Evolutionary conservation across 352 stramenopile genomes (phyloP).

Genomic region (Thalassiosira mediterranea): DNA sequence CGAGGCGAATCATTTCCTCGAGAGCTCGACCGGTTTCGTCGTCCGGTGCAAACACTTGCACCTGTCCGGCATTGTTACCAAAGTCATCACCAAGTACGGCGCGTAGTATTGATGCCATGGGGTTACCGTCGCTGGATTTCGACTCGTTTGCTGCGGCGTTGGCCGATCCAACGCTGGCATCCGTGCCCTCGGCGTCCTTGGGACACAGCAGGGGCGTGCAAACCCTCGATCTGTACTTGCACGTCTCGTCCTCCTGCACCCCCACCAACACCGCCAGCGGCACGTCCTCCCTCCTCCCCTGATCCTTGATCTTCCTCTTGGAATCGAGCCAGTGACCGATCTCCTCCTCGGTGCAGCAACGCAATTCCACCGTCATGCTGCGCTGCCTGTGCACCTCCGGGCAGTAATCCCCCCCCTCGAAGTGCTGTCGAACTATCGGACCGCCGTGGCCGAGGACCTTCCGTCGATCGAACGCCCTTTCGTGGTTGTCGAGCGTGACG

Average conservation of each 20-base stretch:
- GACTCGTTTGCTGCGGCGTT: background rate
- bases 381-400: conserved; percentile 53
- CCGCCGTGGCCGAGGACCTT: conserved; percentile 12
- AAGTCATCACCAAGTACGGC: conserved; percentile 37
- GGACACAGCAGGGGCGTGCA: conserved; percentile 58
- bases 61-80: conserved; percentile 5
- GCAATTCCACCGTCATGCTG: conserved; percentile 51
- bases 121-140: background rate
- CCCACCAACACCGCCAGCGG: conserved; percentile 34
- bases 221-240: conserved; percentile 45
- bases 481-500: background rate
- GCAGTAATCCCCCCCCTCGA: conserved; percentile 63
- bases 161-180: background rate
- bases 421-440: conserved; percentile 37
- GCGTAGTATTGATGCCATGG: conserved; percentile 20
- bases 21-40: conserved; percentile 23
- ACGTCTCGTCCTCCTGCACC: conserved; percentile 49
- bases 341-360: conserved; percentile 68
- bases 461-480: background rate
- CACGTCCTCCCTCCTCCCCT: conserved; percentile 6
- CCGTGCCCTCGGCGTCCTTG: background rate
- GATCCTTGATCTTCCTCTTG: conserved; percentile 13
- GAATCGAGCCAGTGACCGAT: conserved; percentile 52
- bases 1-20: conserved; percentile 33
- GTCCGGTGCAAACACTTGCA: conserved; percentile 33